Percentiles rank a stretch among this genome's conserved stretches.
Conservation (phyloP, 176 grass and related monocot species). For the Oryza glumipatula region DNA sequence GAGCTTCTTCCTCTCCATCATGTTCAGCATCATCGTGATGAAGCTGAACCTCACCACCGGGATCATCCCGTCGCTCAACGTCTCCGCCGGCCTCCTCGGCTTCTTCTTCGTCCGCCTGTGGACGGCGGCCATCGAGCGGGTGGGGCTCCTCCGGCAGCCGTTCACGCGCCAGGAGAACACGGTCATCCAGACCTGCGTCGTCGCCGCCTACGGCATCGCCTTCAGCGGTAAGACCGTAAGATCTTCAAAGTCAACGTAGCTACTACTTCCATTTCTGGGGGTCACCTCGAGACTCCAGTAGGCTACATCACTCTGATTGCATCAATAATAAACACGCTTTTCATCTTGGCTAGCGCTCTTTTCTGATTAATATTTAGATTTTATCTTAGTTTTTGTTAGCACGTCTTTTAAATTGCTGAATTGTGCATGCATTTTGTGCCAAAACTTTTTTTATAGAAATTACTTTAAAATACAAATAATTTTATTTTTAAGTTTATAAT, state of each 20-base stretch:
- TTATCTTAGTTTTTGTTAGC: too few relatives aligned
- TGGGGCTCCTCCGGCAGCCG: constrained; percentile 42
- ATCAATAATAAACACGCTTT: background rate
- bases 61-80: constrained; percentile 89
- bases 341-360: too few relatives aligned
- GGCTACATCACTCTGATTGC: background rate
- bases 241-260: background rate
- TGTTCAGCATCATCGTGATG: constrained; percentile 84
- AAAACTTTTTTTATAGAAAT: too few relatives aligned
- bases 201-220: constrained; percentile 55
- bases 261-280: background rate
- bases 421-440: too few relatives aligned
- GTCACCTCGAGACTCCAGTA: background rate
- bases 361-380: too few relatives aligned
- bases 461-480: too few relatives aligned
- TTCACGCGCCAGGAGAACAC: constrained; percentile 87
- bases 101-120: constrained; percentile 64
- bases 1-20: constrained; percentile 64
- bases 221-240: constrained; percentile 64
- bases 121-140: constrained; percentile 51
- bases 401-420: too few relatives aligned
- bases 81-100: constrained; percentile 74
- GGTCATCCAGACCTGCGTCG: constrained; percentile 85
- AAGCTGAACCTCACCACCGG: constrained; percentile 89
- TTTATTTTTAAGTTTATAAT: too few relatives aligned